These are phyloP conservation scores for Taiwanofungus camphoratus DNA, from an alignment of 1,284 basidiomycete species.

Conservation along the genomic window DNA sequence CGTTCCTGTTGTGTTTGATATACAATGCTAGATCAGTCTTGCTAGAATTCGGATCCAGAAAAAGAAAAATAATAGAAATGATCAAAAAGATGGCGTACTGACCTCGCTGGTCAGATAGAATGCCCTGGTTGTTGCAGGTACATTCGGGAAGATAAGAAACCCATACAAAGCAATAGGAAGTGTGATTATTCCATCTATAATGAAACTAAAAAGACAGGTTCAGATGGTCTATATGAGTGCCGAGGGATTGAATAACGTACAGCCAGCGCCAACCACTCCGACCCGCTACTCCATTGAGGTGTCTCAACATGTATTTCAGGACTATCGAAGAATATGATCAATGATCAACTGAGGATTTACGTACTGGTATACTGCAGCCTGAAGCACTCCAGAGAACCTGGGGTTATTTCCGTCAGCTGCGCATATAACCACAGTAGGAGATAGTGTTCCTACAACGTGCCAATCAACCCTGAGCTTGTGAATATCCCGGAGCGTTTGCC, in stretches of 20 bases:
- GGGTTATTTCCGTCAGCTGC: background rate
- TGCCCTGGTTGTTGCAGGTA: constrained; percentile 58
- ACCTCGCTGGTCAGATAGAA: constrained; percentile 63
- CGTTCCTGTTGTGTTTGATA: no score
- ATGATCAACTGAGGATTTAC: no score
- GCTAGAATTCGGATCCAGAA: constrained; percentile 8
- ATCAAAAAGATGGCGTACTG: constrained; percentile 14
- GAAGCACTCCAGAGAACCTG: constrained; percentile 69
- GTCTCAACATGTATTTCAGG: constrained; percentile 28
- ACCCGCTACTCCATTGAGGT: constrained; percentile 53
- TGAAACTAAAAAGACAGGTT: constrained; percentile 38
- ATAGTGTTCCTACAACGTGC: constrained; percentile 44
- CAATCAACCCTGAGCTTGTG: constrained; percentile 59
- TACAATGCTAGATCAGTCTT: no score
- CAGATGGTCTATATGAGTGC: constrained; percentile 1
- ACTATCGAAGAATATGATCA: no score
- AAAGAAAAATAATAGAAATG: background rate
- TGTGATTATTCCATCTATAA: constrained; percentile 71
- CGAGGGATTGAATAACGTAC: constrained; percentile 29
- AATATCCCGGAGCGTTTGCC: constrained; percentile 72
- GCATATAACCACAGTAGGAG: constrained; percentile 1
- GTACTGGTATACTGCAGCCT: constrained; percentile 59
- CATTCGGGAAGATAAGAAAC: constrained; percentile 67
- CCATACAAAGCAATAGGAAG: constrained; percentile 70
- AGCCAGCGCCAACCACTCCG: constrained; percentile 71